Evolutionary conservation across 140 eudicot species (phyloP).

Genomic region (Erigeron philadelphicus): DNA sequence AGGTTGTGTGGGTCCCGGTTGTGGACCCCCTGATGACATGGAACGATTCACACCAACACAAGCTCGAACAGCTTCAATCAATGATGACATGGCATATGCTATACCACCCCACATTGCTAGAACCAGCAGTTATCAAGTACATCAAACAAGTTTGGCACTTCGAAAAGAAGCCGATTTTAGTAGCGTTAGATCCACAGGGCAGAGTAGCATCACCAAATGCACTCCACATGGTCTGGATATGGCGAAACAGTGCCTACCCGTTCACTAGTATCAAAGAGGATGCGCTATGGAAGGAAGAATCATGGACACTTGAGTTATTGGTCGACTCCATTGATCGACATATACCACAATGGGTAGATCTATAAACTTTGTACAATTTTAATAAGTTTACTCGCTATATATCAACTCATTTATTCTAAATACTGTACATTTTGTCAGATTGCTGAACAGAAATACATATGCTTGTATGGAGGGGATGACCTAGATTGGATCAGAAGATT

Average conservation of each 20-base stretch:
- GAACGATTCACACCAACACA: slow-evolving; percentile 53
- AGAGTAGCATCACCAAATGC: slow-evolving; percentile 65
- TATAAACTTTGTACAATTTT: not conserved
- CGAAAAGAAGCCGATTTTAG: slow-evolving; percentile 58
- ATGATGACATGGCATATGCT: slow-evolving; percentile 80
- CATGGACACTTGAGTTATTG: slow-evolving; percentile 78
- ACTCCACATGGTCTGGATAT: slow-evolving; percentile 77
- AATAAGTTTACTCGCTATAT: slow-evolving; percentile 3
- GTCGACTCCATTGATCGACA: slow-evolving; percentile 55
- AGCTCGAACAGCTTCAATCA: slow-evolving; percentile 53
- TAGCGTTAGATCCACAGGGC: slow-evolving; percentile 81
- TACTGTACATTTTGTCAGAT: slow-evolving; percentile 39
- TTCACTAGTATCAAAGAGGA: slow-evolving; percentile 55
- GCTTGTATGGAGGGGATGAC: slow-evolving; percentile 91
- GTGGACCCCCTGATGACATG: slow-evolving; percentile 44
- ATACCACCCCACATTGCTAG: slow-evolving; percentile 59
- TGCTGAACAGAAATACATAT: slow-evolving; percentile 48
- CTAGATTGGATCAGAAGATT: slow-evolving; percentile 58
- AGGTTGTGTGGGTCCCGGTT: slow-evolving; percentile 80
- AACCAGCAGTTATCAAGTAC: slow-evolving; percentile 62
- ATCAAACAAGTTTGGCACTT: slow-evolving; percentile 79
- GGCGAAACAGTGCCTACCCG: slow-evolving; percentile 81
- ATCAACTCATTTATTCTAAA: slow-evolving; percentile 16
- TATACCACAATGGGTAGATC: slow-evolving; percentile 56
- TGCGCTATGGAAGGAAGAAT: slow-evolving; percentile 58